These are phyloP conservation scores for Pseudovirgaria hyperparasitica DNA, from an alignment of 2,329 filamentous ascomycete genomes.

Conservation along the genomic window DNA sequence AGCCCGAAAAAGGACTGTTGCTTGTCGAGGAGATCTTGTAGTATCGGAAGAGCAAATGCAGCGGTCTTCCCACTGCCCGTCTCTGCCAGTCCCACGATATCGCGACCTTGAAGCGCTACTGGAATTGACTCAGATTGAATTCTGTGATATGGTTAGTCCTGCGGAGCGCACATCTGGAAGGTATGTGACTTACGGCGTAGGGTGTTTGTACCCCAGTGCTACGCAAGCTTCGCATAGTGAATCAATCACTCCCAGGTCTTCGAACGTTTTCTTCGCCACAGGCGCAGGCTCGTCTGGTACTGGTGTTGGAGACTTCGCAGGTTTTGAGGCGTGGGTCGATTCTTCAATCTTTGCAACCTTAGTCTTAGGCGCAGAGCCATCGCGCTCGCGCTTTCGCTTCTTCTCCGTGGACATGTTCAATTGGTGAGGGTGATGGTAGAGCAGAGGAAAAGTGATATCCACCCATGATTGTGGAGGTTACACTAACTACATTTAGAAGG, in stretches of 20 bases:
- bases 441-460: too few relatives aligned
- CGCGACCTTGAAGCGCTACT: slow-evolving; percentile 62
- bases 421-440: too few relatives aligned
- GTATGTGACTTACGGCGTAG: slow-evolving; percentile 59
- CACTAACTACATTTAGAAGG: too few relatives aligned
- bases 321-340: too few relatives aligned
- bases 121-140: slow-evolving; percentile 85
- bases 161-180: background rate
- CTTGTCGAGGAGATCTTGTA: slow-evolving; percentile 78
- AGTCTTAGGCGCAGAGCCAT: too few relatives aligned
- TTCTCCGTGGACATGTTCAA: too few relatives aligned
- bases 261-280: slow-evolving; percentile 48
- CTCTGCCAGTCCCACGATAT: slow-evolving; percentile 88
- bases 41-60: slow-evolving; percentile 83
- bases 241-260: slow-evolving; percentile 68
- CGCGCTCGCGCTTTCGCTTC: too few relatives aligned
- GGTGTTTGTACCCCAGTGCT: slow-evolving; percentile 66
- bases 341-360: too few relatives aligned
- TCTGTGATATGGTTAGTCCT: too few relatives aligned
- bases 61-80: slow-evolving; percentile 95
- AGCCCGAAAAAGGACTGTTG: slow-evolving; percentile 80
- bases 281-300: too few relatives aligned
- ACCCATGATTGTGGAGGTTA: too few relatives aligned
- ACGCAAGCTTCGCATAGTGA: slow-evolving; percentile 81
- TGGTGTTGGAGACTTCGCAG: too few relatives aligned